Evolutionary conservation across 352 stramenopile genomes (phyloP).

Genomic region (Pythium inflatum): DNA sequence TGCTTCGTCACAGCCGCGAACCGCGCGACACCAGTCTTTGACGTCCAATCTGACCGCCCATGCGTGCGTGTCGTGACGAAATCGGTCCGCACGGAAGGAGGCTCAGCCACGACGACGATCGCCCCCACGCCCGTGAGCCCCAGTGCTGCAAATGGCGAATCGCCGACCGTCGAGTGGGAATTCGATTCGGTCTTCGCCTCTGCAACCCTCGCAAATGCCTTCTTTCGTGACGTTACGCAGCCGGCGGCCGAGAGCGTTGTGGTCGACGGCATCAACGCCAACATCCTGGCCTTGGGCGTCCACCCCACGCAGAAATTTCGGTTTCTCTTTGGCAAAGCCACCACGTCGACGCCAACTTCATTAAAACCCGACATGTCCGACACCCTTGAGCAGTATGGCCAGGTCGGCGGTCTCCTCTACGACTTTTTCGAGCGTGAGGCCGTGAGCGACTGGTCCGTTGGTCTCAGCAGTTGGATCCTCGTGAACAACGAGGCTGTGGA

Average conservation of each 20-base stretch:
- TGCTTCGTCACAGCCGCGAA: constrained; percentile 78
- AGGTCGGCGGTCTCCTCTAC: constrained; percentile 56
- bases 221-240: constrained; percentile 62
- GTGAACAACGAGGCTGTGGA: constrained; percentile 68
- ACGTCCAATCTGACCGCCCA: constrained; percentile 48
- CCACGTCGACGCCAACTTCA: constrained; percentile 25
- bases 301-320: constrained; percentile 77
- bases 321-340: constrained; percentile 67
- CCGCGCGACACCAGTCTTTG: constrained; percentile 62
- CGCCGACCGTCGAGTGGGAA: constrained; percentile 50
- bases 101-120: too few relatives aligned
- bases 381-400: constrained; percentile 58
- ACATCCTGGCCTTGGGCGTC: constrained; percentile 64
- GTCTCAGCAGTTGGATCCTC: constrained; percentile 75
- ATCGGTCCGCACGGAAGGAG: neutral
- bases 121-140: too few relatives aligned
- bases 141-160: neutral
- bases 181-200: constrained; percentile 68
- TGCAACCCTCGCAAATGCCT: constrained; percentile 49
- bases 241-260: constrained; percentile 48
- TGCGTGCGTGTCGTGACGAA: constrained; percentile 55
- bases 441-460: constrained; percentile 44
- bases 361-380: too few relatives aligned
- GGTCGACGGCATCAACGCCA: constrained; percentile 59
- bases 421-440: constrained; percentile 43